Conservation (phyloP, 495 filamentous ascomycete species). For the Lepidopterella palustris region DNA sequence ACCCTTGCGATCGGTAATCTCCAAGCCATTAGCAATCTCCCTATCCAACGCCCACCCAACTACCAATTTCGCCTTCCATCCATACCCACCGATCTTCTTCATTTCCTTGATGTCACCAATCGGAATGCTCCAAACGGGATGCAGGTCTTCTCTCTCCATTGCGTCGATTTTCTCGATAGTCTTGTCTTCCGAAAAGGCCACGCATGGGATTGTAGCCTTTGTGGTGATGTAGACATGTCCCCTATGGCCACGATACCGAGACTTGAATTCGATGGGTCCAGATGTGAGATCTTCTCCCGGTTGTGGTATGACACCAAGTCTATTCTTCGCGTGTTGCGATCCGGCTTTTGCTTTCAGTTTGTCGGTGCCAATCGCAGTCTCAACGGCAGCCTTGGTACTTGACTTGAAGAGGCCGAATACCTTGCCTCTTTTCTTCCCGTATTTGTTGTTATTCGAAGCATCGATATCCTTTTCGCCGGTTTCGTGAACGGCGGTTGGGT, state of each 20-base stretch:
- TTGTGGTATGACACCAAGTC: slow-evolving; percentile 61
- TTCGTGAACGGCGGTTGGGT: slow-evolving; percentile 32
- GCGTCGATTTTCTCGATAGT: slow-evolving; percentile 44
- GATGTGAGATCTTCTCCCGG: slow-evolving; percentile 38
- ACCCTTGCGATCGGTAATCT: slow-evolving; percentile 54
- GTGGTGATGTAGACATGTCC: slow-evolving; percentile 66
- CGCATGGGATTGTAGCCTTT: slow-evolving; percentile 49
- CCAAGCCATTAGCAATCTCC: slow-evolving; percentile 71
- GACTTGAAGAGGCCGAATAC: slow-evolving; percentile 63
- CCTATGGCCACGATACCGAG: slow-evolving; percentile 61
- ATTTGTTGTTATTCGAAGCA: slow-evolving; percentile 38
- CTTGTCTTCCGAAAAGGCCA: slow-evolving; percentile 50
- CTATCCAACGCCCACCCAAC: slow-evolving; percentile 74
- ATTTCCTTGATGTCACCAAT: slow-evolving; percentile 60
- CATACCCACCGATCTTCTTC: slow-evolving; percentile 76
- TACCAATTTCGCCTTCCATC: slow-evolving; percentile 82
- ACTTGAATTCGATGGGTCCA: slow-evolving; percentile 72
- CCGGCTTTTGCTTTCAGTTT: slow-evolving; percentile 61
- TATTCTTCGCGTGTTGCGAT: slow-evolving; percentile 58
- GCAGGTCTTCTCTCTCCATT: slow-evolving; percentile 46
- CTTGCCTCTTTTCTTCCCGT: slow-evolving; percentile 42
- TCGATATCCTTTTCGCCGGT: slow-evolving; percentile 36
- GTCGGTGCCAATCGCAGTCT: slow-evolving; percentile 64
- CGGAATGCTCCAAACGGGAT: slow-evolving; percentile 52
- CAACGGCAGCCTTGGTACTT: slow-evolving; percentile 59